phyloP scores from a whole-genome alignment of 1,139 yeast species.

The Diutina neorugosa region DNA sequence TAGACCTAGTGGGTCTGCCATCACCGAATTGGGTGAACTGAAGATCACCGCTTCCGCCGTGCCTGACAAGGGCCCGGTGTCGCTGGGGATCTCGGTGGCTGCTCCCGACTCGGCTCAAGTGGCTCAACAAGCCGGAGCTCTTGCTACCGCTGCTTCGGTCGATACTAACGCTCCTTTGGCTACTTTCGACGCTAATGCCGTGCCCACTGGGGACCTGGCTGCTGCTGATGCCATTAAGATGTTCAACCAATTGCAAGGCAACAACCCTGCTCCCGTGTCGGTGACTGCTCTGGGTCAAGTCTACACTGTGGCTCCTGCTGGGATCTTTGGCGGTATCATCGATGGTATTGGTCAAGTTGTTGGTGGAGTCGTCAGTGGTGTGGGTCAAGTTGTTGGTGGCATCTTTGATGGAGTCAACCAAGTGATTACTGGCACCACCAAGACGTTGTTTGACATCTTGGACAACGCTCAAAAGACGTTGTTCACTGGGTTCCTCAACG shows the following conservation, averaged over 20 bases:
- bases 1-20: not conserved
- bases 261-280: not conserved
- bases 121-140: not conserved
- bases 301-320: not conserved
- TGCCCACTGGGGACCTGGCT: not conserved
- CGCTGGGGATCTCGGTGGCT: not conserved
- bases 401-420: not conserved
- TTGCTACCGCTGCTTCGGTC: not conserved
- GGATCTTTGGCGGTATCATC: not conserved
- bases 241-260: not conserved
- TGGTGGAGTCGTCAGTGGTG: not conserved
- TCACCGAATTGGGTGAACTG: not conserved
- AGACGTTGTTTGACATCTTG: not conserved
- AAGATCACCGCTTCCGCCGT: not conserved
- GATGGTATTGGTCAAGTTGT: not conserved
- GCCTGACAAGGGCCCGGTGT: not conserved
- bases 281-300: not conserved
- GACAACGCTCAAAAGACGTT: not conserved
- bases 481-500: not conserved
- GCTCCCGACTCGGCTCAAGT: not conserved
- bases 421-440: not conserved
- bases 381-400: not conserved
- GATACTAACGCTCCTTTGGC: not conserved
- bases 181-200: not conserved
- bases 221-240: conserved; percentile 1